These are phyloP conservation scores for Wolfiporia cocos DNA, from an alignment of 1,284 basidiomycete species.

Conservation along the genomic window DNA sequence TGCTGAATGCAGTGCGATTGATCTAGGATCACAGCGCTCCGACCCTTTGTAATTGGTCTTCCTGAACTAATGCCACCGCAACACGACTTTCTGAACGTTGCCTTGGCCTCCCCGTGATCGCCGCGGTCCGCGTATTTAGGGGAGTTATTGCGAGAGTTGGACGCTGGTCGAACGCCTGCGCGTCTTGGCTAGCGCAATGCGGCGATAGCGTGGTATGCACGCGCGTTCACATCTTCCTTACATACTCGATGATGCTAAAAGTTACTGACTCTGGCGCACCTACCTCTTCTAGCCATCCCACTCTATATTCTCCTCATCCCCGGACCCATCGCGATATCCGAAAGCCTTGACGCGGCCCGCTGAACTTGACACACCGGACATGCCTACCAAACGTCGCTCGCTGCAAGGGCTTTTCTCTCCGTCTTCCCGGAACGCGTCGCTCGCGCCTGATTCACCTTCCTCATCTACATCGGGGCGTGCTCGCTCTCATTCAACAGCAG, in stretches of 20 bases:
- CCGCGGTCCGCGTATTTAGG: conserved; percentile 7
- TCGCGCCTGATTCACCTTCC: conserved; percentile 11
- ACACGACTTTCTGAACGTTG: too few relatives aligned
- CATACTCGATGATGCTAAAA: too few relatives aligned
- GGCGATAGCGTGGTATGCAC: conserved; percentile 8
- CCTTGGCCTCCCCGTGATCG: conserved; percentile 9
- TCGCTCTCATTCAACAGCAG: conserved; percentile 10
- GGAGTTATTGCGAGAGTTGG: conserved; percentile 1
- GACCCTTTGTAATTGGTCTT: too few relatives aligned
- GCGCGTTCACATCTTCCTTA: too few relatives aligned
- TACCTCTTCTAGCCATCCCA: conserved; percentile 2
- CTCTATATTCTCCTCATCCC: neutral
- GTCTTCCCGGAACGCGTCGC: conserved; percentile 26
- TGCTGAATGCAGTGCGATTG: too few relatives aligned
- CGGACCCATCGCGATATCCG: neutral
- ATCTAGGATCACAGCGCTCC: too few relatives aligned
- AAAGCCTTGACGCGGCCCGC: neutral
- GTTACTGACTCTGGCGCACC: neutral
- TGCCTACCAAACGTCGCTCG: conserved; percentile 43
- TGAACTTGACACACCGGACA: conserved; percentile 5
- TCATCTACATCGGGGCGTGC: conserved; percentile 9
- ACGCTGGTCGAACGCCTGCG: neutral
- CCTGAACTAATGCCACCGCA: too few relatives aligned
- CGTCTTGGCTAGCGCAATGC: conserved; percentile 2
- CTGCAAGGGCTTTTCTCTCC: conserved; percentile 42